Evolutionary conservation across 2,329 filamentous ascomycete species (phyloP).

Genomic region (Aspergillus alliaceus): DNA sequence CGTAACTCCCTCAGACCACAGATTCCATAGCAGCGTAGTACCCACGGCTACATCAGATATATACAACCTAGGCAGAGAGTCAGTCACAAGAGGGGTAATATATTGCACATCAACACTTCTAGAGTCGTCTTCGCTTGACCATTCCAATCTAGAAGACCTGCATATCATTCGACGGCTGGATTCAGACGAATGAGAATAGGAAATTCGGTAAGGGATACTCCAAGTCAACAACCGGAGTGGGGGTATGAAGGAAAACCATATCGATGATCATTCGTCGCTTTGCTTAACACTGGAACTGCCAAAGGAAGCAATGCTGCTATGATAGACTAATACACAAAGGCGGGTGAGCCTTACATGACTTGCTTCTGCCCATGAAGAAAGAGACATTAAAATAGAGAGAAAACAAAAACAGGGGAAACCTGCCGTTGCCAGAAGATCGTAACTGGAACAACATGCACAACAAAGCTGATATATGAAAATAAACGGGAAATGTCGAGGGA

Average conservation of each 20-base stretch:
- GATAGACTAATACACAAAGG: slow-evolving; percentile 30
- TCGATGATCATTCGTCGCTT: slow-evolving; percentile 24
- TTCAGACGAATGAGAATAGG: not conserved
- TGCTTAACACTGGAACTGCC: slow-evolving; percentile 11
- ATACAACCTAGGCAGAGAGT: not conserved
- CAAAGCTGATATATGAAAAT: slow-evolving; percentile 14
- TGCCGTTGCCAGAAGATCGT: slow-evolving; percentile 26
- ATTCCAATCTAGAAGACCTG: not conserved
- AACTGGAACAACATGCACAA: slow-evolving; percentile 23
- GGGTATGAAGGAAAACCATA: slow-evolving; percentile 6
- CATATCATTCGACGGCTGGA: not conserved
- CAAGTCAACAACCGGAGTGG: not conserved
- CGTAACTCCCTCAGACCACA: not conserved
- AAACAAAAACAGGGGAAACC: slow-evolving; percentile 1
- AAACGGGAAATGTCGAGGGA: slow-evolving; percentile 17
- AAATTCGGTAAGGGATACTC: not conserved
- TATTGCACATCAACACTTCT: not conserved
- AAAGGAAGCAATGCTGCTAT: slow-evolving; percentile 24
- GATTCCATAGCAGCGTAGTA: not conserved
- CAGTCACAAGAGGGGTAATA: not conserved
- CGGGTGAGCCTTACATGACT: slow-evolving; percentile 18
- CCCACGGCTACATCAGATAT: not conserved
- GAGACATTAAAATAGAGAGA: slow-evolving; percentile 24
- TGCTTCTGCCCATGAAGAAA: slow-evolving; percentile 22
- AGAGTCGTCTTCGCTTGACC: not conserved